Evolutionary conservation across 495 filamentous ascomycete genomes (phyloP).

Genomic region (Apodospora peruviana): DNA sequence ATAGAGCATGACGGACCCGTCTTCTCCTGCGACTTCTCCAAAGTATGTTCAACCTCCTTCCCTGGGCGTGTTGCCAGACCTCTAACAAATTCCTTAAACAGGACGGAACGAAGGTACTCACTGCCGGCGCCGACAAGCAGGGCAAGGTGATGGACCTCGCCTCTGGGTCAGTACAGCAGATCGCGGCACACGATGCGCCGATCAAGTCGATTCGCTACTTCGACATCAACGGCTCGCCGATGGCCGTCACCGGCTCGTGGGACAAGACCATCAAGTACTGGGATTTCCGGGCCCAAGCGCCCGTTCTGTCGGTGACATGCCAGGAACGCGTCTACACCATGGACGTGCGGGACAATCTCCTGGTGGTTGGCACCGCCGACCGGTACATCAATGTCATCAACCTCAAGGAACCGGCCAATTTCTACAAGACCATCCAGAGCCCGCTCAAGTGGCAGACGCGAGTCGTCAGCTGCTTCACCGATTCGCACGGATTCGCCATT

Average conservation of each 20-base stretch:
- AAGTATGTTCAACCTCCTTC: constrained; percentile 46
- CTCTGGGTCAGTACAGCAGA: constrained; percentile 50
- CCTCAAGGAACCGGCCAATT: constrained; percentile 70
- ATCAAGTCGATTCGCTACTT: constrained; percentile 77
- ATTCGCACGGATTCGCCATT: constrained; percentile 81
- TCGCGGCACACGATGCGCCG: constrained; percentile 75
- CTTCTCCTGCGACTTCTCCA: constrained; percentile 72
- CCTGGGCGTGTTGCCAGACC: neutral
- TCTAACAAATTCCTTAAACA: constrained; percentile 15
- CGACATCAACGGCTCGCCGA: constrained; percentile 48
- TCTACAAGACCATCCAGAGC: constrained; percentile 84
- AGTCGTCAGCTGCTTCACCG: constrained; percentile 84
- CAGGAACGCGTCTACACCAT: constrained; percentile 86
- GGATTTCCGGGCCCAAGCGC: constrained; percentile 65
- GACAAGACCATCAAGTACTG: constrained; percentile 96
- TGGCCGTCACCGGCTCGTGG: constrained; percentile 89
- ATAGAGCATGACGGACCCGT: constrained; percentile 72
- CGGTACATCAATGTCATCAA: constrained; percentile 88
- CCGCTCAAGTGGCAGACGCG: constrained; percentile 94
- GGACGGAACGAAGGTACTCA: constrained; percentile 67
- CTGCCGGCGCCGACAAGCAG: constrained; percentile 79
- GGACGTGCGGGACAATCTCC: constrained; percentile 73
- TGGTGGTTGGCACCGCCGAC: constrained; percentile 89
- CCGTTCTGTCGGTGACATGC: constrained; percentile 58
- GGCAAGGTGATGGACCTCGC: constrained; percentile 71